A percentile compares a stretch with the other conserved stretches of the same genome.
phyloP scores from a whole-genome alignment of 1,139 yeast genomes.

The Lodderomyces beijingensis region DNA sequence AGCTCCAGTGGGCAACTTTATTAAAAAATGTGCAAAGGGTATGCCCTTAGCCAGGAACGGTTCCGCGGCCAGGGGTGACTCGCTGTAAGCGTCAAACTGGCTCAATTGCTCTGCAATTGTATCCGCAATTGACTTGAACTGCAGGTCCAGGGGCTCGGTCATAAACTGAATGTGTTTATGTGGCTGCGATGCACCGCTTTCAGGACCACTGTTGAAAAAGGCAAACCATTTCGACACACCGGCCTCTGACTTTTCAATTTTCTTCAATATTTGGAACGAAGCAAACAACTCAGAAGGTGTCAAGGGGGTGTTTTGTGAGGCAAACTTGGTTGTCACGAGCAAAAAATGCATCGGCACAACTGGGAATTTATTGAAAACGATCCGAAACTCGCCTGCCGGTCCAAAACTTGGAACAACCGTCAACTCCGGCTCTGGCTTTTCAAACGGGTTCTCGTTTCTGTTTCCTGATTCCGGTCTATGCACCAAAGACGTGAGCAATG shows the following conservation, averaged over 20 bases:
- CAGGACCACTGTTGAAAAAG: constrained; percentile 82
- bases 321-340: constrained; percentile 68
- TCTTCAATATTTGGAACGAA: constrained; percentile 47
- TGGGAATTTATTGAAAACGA: constrained; percentile 83
- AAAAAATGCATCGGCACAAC: constrained; percentile 75
- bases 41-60: constrained; percentile 51
- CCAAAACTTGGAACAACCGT: constrained; percentile 56
- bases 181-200: constrained; percentile 89
- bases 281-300: constrained; percentile 63
- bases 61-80: no score
- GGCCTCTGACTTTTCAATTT: constrained; percentile 16
- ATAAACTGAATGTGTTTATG: constrained; percentile 90
- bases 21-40: constrained; percentile 81
- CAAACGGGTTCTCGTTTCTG: constrained; percentile 62
- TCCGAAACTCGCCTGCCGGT: constrained; percentile 44
- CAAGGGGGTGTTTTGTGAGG: constrained; percentile 68
- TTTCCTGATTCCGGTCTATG: constrained; percentile 53
- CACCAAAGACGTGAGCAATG: constrained; percentile 39
- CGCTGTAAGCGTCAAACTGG: constrained; percentile 54
- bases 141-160: constrained; percentile 49
- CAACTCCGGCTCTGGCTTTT: constrained; percentile 72
- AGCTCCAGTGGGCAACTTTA: constrained; percentile 52
- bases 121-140: constrained; percentile 61
- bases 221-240: constrained; percentile 49
- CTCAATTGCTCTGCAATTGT: constrained; percentile 12